Evolutionary conservation across 2,329 filamentous ascomycete species (phyloP).

Genomic region (Rosellinia necatrix): DNA sequence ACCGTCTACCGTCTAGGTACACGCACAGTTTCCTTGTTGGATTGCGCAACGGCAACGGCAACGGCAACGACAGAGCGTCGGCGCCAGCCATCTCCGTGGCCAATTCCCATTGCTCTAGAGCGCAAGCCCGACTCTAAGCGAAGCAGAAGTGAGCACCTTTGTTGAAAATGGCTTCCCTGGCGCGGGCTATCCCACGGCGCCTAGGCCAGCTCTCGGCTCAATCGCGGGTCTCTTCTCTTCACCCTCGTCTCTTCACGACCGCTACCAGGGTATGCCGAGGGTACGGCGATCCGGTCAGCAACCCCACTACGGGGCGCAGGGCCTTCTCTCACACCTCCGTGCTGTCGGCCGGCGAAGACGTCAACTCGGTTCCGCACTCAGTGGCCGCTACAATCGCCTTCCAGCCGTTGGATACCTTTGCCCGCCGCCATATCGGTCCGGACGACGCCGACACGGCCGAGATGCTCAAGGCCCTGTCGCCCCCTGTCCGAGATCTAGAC

Average conservation of each 20-base stretch:
- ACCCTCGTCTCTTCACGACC: slow-evolving; percentile 24
- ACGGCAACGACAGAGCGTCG: background rate
- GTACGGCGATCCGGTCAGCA: slow-evolving; percentile 24
- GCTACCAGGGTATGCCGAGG: slow-evolving; percentile 32
- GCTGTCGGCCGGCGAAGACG: slow-evolving; percentile 17
- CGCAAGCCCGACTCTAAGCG: too few relatives aligned
- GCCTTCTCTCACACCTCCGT: slow-evolving; percentile 24
- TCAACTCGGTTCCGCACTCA: slow-evolving; percentile 32
- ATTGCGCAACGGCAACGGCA: background rate
- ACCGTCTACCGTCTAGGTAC: too few relatives aligned
- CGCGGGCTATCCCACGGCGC: slow-evolving; percentile 35
- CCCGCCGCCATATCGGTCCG: slow-evolving; percentile 86
- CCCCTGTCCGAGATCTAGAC: slow-evolving; percentile 74
- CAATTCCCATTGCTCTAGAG: slow-evolving; percentile 2
- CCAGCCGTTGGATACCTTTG: slow-evolving; percentile 65
- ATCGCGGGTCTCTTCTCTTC: slow-evolving; percentile 31
- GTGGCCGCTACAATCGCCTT: slow-evolving; percentile 28
- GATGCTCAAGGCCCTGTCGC: slow-evolving; percentile 82
- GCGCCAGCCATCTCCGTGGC: background rate
- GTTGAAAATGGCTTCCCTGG: slow-evolving; percentile 36
- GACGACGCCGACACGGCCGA: slow-evolving; percentile 68
- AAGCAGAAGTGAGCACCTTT: too few relatives aligned
- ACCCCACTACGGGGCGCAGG: slow-evolving; percentile 21
- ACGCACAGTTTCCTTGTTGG: background rate
- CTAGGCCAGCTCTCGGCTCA: slow-evolving; percentile 39